Percentiles rank a stretch among this genome's conserved stretches.
These are phyloP conservation scores for Backusella tarrabulga DNA, from an alignment of 192 early-diverging fungal genomes.

Conservation along the genomic window DNA sequence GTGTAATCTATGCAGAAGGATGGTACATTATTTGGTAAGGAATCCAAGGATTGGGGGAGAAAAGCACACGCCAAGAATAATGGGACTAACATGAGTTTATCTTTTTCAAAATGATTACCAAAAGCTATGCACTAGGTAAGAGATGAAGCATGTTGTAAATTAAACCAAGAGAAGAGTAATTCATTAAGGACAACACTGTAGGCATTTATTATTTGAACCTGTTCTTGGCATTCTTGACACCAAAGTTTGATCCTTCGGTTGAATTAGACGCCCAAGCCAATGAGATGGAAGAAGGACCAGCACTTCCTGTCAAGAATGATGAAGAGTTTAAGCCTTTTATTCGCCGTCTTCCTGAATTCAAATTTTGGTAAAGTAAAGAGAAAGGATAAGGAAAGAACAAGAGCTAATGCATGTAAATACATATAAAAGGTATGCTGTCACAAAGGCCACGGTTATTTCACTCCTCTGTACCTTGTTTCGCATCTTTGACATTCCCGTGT, in stretches of 20 bases:
- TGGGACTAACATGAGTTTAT: not conserved
- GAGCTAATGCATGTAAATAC: not conserved
- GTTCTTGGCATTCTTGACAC: constrained; percentile 93
- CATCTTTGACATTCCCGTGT: constrained; percentile 96
- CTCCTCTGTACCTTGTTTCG: constrained; percentile 85
- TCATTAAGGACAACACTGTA: constrained; percentile 20
- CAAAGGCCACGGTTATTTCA: constrained; percentile 77
- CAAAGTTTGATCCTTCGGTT: constrained; percentile 93
- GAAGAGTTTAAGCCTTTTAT: constrained; percentile 99
- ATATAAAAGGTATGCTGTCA: constrained; percentile 70
- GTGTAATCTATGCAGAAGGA: constrained; percentile 83
- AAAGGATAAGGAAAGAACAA: not conserved
- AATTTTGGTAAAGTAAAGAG: constrained; percentile 80
- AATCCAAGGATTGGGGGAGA: not conserved
- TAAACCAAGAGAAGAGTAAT: not conserved
- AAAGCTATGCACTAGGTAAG: constrained; percentile 24
- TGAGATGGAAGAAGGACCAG: constrained; percentile 60
- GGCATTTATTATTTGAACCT: constrained; percentile 95
- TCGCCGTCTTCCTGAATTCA: constrained; percentile 95
- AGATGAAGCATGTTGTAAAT: not conserved
- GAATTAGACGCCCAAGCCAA: constrained; percentile 65
- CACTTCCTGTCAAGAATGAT: constrained; percentile 81
- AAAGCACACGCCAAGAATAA: not conserved
- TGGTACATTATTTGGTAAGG: constrained; percentile 97
- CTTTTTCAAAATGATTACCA: constrained; percentile 9